Base-by-base conservation (phyloP, 371 early-diverging fungal genomes). In the Rozella allomycis region DNA sequence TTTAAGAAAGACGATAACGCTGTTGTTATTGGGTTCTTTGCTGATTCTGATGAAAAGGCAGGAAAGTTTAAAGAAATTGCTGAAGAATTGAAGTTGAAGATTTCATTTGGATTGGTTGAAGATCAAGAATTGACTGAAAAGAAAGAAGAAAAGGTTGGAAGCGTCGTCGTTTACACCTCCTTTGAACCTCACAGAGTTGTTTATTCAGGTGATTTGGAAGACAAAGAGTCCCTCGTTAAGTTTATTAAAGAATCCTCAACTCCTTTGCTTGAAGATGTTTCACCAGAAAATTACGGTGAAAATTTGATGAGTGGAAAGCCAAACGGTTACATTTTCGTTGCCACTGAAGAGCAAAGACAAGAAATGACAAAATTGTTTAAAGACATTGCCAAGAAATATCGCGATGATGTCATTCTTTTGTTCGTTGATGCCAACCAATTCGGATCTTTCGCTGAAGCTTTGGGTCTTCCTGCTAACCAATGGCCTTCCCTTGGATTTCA, bases 401-500 rank as follows among this genome's bases (percentile, higher is more conserved):
- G 77, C 62, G 87, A 80, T 35, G 72, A 73, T 49, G 39, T 88
- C 40, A 72, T 60, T 67, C 74, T 81, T 59, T 86, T 80, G 36
- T 77, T 73, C 52, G 72, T 85, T 33, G 81, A 91, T 45, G 86
- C 78, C 28, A 45, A 19, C 45, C 67, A 79, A 49, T 90, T 66
- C 47, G 79, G 72, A 40, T 61, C 56, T 26, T 83, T 86, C 47
- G 90, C 81, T 36, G 60, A 67, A 37, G 69, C 68, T 52, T 52
- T 90, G 28, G 76, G 69, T 54, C 52, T 93, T 26, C 72, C 81
- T 64, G 46, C 47, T 29, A 53, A 70, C 35, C 36, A 61, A 37
- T 93, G 78, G 78, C 94, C 94, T 29, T 84, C 87, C 8, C 72
- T 93, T 43, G 82, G 69, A 35, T 71, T 93, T 46, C 83, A 84